A percentile compares a stretch with the other conserved stretches of the same genome.
Conservation (phyloP, 2,329 filamentous ascomycete genomes). For the Capronia epimyces region DNA sequence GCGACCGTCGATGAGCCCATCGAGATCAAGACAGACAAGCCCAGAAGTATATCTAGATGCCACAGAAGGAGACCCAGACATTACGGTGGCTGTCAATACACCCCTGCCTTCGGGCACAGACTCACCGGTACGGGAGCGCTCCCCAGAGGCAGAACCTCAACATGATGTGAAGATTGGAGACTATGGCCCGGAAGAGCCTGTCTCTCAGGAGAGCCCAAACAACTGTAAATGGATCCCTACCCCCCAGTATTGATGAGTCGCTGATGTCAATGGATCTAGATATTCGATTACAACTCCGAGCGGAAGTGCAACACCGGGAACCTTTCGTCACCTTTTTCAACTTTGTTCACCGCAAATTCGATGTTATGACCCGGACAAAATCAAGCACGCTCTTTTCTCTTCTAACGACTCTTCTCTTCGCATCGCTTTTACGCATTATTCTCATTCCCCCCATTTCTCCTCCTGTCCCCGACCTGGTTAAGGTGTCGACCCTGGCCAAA, state of each 20-base stretch:
- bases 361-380: constrained; percentile 63
- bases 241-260: constrained; percentile 10
- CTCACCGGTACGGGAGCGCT: constrained; percentile 54
- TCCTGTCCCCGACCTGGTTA: constrained; percentile 78
- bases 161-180: constrained; percentile 25
- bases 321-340: constrained; percentile 70
- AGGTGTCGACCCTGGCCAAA: constrained; percentile 80
- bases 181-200: constrained; percentile 4
- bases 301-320: constrained; percentile 82
- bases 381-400: constrained; percentile 60
- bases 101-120: constrained; percentile 51
- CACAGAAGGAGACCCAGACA: constrained; percentile 46
- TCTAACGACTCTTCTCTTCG: constrained; percentile 57
- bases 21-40: constrained; percentile 53
- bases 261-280: constrained; percentile 48
- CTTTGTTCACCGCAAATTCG: constrained; percentile 57
- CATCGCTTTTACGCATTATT: constrained; percentile 60
- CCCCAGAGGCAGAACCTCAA: constrained; percentile 48
- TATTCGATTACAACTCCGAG: constrained; percentile 79
- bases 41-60: constrained; percentile 55
- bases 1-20: constrained; percentile 44
- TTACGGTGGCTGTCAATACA: constrained; percentile 51
- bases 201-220: constrained; percentile 35
- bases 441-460: constrained; percentile 62
- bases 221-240: constrained; percentile 45